Evolutionary conservation across 495 filamentous ascomycete genomes (phyloP).

Genomic region (Neurospora discreta): DNA sequence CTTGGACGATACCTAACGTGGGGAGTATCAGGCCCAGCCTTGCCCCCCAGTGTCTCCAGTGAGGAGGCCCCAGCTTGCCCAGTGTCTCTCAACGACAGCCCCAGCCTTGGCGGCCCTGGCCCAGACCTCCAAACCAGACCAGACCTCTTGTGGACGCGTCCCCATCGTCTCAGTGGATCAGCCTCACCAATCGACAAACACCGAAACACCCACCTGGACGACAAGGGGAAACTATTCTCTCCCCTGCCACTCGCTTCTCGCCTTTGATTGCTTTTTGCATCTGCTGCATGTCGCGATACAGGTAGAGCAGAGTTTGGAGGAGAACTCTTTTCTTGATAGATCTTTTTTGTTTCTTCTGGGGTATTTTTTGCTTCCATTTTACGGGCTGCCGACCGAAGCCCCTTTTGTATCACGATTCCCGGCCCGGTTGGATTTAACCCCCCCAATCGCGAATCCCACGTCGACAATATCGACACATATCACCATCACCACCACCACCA

Average conservation of each 20-base stretch:
- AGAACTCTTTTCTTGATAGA: not conserved
- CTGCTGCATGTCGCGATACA: not conserved
- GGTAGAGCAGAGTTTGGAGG: not conserved
- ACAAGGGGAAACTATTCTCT: not conserved
- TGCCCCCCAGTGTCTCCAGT: too few species aligned
- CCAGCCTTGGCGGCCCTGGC: not conserved
- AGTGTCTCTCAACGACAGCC: not conserved
- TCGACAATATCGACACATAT: too few species aligned
- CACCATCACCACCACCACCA: too few species aligned
- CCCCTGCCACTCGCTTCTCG: not conserved
- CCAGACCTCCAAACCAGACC: not conserved
- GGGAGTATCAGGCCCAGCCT: not conserved
- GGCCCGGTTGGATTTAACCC: too few species aligned
- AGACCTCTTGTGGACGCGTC: not conserved
- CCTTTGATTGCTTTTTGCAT: not conserved
- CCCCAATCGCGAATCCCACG: too few species aligned
- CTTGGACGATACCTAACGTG: not conserved
- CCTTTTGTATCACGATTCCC: too few species aligned
- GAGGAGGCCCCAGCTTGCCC: too few species aligned
- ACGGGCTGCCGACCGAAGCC: not conserved
- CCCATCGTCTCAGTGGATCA: not conserved
- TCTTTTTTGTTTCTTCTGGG: not conserved
- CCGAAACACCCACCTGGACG: not conserved
- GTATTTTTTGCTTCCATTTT: not conserved
- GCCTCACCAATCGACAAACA: not conserved